Base-by-base conservation (phyloP, 2,329 filamentous ascomycete species). In the Trichophaea hybrida region DNA sequence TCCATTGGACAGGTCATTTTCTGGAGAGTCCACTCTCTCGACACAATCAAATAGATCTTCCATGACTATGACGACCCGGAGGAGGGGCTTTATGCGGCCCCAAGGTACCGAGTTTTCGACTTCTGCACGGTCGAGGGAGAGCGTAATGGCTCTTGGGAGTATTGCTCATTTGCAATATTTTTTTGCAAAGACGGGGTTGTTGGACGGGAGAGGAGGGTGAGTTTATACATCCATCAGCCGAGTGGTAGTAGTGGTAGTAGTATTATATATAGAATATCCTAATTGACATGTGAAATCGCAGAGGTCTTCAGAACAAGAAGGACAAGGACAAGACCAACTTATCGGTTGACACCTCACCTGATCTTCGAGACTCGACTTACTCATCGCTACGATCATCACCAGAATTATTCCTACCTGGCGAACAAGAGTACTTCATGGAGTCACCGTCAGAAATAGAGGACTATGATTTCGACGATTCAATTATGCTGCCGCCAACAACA, bases 81-180 rank as follows among this genome's bases (percentile, higher is more conserved):
- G 87, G 68, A 80, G 89, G 63, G 90, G 90, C 48, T 96, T 91
- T 74, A 86, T 94, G 74, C 81, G 90, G 54, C 89, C 90, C 0
- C 85, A 89, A 71, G 87, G 84, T 57, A 94, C 87, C 55, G 81
- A 89, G 69, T 98, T 97, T 72, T 88, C 93, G 32, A 85, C 86
- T 61, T 96, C 90, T 59, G 93, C 93, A 51, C 83, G 83, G 70
- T 88, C 88, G 55, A 80, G 93, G 64, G 91, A 98, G 72, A 96
- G 90, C 70, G 93, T 98, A 65, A 85, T 97, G 81, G 95, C 88
- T 70, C 75, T 98, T 63, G 93, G 93, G 58, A 96, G 90, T 73
- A 98, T 98, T 68, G 88, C 90, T 59, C 93, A 98, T 74, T 76
- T 98, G 69, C 93, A 98, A 73, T 95, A 97, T 74, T 98, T 97